Evolutionary conservation across 192 early-diverging fungal genomes (phyloP).

Genomic region (Coemansia sp.): DNA sequence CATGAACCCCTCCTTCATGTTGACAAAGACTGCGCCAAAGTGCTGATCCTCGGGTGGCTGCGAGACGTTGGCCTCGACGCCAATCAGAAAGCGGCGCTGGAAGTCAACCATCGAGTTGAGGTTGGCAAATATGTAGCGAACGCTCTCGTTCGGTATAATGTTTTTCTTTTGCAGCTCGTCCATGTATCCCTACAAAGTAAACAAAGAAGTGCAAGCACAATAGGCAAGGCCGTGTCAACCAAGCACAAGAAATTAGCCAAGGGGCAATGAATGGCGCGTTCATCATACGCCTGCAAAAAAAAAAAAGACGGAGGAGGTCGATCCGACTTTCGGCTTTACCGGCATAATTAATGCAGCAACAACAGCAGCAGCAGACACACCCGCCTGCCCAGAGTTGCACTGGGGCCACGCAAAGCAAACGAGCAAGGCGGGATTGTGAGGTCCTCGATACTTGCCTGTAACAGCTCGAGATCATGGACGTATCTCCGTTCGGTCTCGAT

Average conservation of each 20-base stretch:
- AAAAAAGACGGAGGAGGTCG: neutral
- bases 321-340: neutral
- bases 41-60: constrained; percentile 75
- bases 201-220: neutral
- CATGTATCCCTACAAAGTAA: constrained; percentile 61
- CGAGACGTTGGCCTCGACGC: constrained; percentile 76
- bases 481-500: constrained; percentile 92
- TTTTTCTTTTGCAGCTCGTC: constrained; percentile 65
- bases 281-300: neutral
- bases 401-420: too few species aligned
- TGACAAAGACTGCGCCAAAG: constrained; percentile 83
- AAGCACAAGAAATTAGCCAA: constrained; percentile 22
- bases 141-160: constrained; percentile 73
- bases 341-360: neutral
- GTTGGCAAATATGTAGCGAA: constrained; percentile 87
- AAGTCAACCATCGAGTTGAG: constrained; percentile 93
- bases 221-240: neutral
- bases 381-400: neutral
- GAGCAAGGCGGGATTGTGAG: too few species aligned
- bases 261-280: neutral
- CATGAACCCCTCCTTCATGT: constrained; percentile 73
- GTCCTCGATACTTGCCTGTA: constrained; percentile 55
- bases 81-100: constrained; percentile 89
- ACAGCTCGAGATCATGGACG: constrained; percentile 81
- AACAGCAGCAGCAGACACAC: too few species aligned